phyloP scores from a whole-genome alignment of 352 stramenopile species.

The Phytopythium delawarense region DNA sequence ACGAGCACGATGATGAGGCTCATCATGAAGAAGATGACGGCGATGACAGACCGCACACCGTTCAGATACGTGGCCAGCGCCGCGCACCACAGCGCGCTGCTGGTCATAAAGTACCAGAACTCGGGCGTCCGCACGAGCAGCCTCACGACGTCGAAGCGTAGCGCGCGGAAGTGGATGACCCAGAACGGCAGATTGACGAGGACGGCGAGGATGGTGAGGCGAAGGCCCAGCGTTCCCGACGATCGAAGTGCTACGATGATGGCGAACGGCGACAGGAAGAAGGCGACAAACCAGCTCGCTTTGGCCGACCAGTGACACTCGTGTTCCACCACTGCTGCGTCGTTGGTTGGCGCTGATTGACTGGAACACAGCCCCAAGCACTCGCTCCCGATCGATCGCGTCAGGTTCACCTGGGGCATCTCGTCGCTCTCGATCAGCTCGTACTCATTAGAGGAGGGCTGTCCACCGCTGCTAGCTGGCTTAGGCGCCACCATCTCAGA shows the following conservation, averaged over 20 bases:
- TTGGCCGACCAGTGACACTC: not conserved
- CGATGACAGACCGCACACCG: constrained; percentile 7
- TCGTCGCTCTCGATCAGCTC: constrained; percentile 11
- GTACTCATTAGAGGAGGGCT: constrained; percentile 1
- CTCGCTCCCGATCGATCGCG: constrained; percentile 4
- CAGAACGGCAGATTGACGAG: constrained; percentile 1
- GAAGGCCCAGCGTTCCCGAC: not conserved
- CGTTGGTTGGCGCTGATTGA: not conserved
- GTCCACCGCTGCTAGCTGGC: not conserved
- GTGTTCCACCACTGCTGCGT: not conserved
- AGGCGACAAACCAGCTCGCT: not conserved
- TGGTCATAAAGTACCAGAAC: constrained; percentile 17
- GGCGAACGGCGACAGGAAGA: not conserved
- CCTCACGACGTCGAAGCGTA: constrained; percentile 15
- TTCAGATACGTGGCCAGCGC: constrained; percentile 11
- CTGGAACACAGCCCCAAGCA: not conserved
- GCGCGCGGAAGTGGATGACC: not conserved
- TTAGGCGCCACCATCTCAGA: not conserved
- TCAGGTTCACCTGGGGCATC: constrained; percentile 9
- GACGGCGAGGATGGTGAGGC: not conserved
- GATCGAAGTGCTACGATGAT: not conserved
- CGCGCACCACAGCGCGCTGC: constrained; percentile 9
- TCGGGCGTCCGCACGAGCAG: constrained; percentile 15
- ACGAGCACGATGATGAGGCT: constrained; percentile 10
- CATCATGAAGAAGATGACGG: constrained; percentile 7